These are phyloP conservation scores for Pleurotus sapidus DNA, from an alignment of 768 basidiomycete species.

Conservation along the genomic window DNA sequence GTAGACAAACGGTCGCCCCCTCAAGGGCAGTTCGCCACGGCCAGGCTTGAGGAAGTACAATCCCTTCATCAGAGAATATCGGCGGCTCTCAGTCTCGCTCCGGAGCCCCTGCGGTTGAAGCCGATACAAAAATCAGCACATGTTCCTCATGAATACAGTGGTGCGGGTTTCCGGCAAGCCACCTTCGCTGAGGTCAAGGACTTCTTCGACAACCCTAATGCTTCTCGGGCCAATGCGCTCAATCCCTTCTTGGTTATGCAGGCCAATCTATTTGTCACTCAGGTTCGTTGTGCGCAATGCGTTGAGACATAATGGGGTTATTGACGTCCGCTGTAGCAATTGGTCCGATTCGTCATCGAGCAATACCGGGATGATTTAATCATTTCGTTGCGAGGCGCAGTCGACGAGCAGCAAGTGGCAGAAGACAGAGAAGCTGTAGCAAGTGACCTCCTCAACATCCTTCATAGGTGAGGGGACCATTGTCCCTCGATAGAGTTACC, in stretches of 20 bases:
- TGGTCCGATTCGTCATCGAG: constrained; percentile 88
- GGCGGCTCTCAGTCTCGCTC: constrained; percentile 69
- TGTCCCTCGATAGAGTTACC: constrained; percentile 6
- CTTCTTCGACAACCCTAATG: constrained; percentile 90
- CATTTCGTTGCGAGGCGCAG: constrained; percentile 58
- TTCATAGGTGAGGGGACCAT: constrained; percentile 58
- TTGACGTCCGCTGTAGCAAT: constrained; percentile 55
- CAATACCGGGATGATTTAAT: constrained; percentile 89
- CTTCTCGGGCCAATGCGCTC: constrained; percentile 78
- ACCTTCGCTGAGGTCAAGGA: constrained; percentile 88
- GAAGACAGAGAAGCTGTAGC: constrained; percentile 83
- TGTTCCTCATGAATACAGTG: constrained; percentile 58
- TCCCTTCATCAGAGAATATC: constrained; percentile 77
- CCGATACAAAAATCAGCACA: constrained; percentile 45
- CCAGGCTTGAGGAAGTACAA: constrained; percentile 80
- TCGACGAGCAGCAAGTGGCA: constrained; percentile 63
- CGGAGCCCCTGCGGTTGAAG: constrained; percentile 73
- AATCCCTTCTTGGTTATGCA: constrained; percentile 93
- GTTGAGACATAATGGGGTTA: background rate
- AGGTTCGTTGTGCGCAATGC: constrained; percentile 34
- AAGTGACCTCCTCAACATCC: constrained; percentile 80
- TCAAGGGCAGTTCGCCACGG: constrained; percentile 82
- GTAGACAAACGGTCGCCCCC: constrained; percentile 86
- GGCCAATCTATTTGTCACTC: constrained; percentile 89
- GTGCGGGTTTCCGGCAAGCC: constrained; percentile 73